These are phyloP conservation scores for Pilaira anomala DNA, from an alignment of 192 early-diverging fungal species.

Conservation along the genomic window DNA sequence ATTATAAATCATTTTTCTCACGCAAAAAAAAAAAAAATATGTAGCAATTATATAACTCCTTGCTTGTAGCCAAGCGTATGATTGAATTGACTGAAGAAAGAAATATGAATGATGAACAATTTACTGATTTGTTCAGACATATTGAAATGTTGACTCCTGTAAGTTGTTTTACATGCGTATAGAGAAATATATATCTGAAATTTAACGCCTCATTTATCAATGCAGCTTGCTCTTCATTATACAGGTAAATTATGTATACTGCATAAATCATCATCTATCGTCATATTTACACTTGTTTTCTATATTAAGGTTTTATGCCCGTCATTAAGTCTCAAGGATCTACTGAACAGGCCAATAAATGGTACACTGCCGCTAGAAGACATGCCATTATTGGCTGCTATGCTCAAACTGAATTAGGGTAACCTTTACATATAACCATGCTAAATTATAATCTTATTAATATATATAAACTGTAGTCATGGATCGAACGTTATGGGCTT, in stretches of 20 bases:
- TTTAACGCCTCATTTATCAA: not conserved
- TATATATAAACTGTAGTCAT: slow-evolving; percentile 27
- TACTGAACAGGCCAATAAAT: slow-evolving; percentile 68
- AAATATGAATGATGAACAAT: slow-evolving; percentile 33
- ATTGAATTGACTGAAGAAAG: slow-evolving; percentile 34
- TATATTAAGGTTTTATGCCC: slow-evolving; percentile 66
- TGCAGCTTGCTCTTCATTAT: slow-evolving; percentile 35
- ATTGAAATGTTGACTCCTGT: slow-evolving; percentile 49
- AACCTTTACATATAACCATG: slow-evolving; percentile 49
- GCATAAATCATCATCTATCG: not conserved
- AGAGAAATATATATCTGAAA: not conserved
- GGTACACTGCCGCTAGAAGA: slow-evolving; percentile 61
- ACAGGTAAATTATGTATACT: slow-evolving; percentile 18
- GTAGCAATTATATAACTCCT: slow-evolving; percentile 18
- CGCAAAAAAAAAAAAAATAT: not conserved
- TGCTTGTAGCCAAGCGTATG: slow-evolving; percentile 22
- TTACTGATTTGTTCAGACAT: slow-evolving; percentile 20
- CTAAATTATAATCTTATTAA: slow-evolving; percentile 51
- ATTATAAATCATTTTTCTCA: not conserved
- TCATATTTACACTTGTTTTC: slow-evolving; percentile 29
- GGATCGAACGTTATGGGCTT: slow-evolving; percentile 75
- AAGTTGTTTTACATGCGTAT: not conserved
- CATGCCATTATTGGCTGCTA: slow-evolving; percentile 82
- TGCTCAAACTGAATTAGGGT: slow-evolving; percentile 81
- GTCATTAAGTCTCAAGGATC: slow-evolving; percentile 69